Conservation (phyloP, 768 basidiomycete genomes). For the Mycena polygramma region DNA sequence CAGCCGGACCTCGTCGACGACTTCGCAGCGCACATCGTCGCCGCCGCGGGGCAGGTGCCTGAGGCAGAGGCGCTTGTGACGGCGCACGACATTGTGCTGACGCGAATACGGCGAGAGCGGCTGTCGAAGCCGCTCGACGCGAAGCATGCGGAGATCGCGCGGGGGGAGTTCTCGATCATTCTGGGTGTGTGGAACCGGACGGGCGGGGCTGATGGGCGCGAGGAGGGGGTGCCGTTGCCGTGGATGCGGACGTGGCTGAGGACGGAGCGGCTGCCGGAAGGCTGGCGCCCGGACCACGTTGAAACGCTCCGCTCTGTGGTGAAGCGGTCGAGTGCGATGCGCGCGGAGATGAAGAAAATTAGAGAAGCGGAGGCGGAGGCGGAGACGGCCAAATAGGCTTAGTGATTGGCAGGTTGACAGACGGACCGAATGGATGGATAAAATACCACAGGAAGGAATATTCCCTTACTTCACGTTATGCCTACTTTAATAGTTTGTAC, state of each 20-base stretch:
- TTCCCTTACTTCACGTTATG: no score
- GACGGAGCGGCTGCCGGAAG: conserved; percentile 64
- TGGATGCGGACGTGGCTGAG: conserved; percentile 66
- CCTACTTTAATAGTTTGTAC: no score
- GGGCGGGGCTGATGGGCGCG: conserved; percentile 41
- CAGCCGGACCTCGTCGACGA: conserved; percentile 52
- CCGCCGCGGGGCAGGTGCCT: conserved; percentile 42
- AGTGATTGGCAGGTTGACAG: no score
- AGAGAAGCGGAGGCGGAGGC: conserved; percentile 37
- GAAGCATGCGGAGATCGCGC: conserved; percentile 70
- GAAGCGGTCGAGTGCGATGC: conserved; percentile 48
- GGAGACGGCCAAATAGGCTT: no score
- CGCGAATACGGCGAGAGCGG: conserved; percentile 67
- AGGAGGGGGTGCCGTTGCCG: conserved; percentile 59
- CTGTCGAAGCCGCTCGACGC: conserved; percentile 55
- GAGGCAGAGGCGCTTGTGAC: conserved; percentile 53
- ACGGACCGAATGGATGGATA: no score
- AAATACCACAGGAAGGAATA: no score
- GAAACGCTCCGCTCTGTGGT: conserved; percentile 54
- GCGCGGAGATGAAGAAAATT: conserved; percentile 42
- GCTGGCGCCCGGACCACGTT: conserved; percentile 54
- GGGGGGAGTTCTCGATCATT: conserved; percentile 77
- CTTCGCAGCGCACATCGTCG: conserved; percentile 50
- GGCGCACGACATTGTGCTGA: conserved; percentile 59
- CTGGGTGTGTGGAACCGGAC: conserved; percentile 65